Base-by-base conservation (phyloP, 345 rosid genomes). In the Lepidium sativum region DNA sequence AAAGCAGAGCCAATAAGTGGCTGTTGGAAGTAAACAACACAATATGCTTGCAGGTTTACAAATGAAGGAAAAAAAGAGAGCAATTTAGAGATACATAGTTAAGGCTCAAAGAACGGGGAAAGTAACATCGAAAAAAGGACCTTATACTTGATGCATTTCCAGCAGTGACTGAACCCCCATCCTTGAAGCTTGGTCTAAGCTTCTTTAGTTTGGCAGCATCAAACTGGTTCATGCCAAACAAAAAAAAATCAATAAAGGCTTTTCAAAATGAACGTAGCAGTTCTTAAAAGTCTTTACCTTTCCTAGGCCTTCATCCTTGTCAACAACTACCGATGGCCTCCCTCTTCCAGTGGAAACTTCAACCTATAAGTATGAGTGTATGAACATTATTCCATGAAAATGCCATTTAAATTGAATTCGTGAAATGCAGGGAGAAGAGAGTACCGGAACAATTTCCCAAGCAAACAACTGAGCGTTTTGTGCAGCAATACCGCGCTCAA, bases 111-210 rank as follows among this genome's bases (percentile, higher is more conserved):
- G 57, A 48, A 39, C 2, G 15, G 38, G 32, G 40, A 60, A 10
- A 23, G 60, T 41, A 25, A 31, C 15, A 49, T 10, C 11, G 9
- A 20, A 68, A 54, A 60, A 64, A 53, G 65, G 34, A 92, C 99
- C 96, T 90, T 82, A 86, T 90, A 76, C 77, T 86, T 69, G 99
- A 90, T 72, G 99, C 97, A 84, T 94, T 94, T 69, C 97, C 96
- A 8, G 99, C 96, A 15, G 97, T 94, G 67, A 94, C 91, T 25
- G 96, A 72, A 64, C 99, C 99, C 9, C 96, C 91, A 67, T 80
- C 78, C 81, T 86, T 88, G 75, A 94, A 94, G 78, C 92, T 94
- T 54, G 99, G 92, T 54, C 80, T 81, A 55, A 94, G 97, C 79
- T 86, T 94, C 82, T 73, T 82, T 65, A 94, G 69, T 78, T 85